These are phyloP conservation scores for Monosporascus sp. DNA, from an alignment of 2,329 filamentous ascomycete species.

Conservation along the genomic window DNA sequence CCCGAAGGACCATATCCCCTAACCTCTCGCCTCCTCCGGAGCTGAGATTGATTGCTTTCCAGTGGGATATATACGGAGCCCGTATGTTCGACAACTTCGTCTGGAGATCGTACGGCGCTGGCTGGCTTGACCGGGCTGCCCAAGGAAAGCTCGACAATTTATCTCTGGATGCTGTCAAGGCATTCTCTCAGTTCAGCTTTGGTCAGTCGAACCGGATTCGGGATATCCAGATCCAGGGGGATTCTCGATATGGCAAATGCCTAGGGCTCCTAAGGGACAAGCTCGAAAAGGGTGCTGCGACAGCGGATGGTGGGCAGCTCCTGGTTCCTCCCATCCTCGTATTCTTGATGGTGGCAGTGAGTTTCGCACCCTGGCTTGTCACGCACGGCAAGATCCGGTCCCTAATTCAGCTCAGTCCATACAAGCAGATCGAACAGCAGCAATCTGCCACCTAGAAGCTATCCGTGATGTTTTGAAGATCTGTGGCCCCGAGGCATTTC, in stretches of 20 bases:
- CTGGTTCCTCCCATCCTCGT: constrained; percentile 12
- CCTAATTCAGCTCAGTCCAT: neutral
- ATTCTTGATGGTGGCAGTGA: constrained; percentile 13
- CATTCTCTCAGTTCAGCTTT: constrained; percentile 13
- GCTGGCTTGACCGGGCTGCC: constrained; percentile 14
- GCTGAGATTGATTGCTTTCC: constrained; percentile 11
- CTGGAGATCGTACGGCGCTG: constrained; percentile 13
- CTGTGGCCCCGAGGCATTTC: constrained; percentile 12
- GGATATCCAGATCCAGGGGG: constrained; percentile 9
- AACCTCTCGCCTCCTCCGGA: constrained; percentile 5
- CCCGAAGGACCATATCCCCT: neutral
- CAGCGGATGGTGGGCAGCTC: constrained; percentile 2
- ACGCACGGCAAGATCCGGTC: neutral
- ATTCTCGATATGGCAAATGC: constrained; percentile 12
- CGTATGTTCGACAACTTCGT: constrained; percentile 13
- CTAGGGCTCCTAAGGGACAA: constrained; percentile 9
- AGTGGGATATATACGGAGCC: constrained; percentile 3
- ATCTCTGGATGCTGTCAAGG: constrained; percentile 11
- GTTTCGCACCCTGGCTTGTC: neutral
- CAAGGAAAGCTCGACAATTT: constrained; percentile 10
- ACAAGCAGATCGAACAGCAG: constrained; percentile 11
- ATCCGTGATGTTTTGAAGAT: constrained; percentile 10
- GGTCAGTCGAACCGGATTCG: constrained; percentile 8
- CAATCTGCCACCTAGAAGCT: constrained; percentile 10
- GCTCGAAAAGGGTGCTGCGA: constrained; percentile 5